A percentile compares a stretch with the other conserved stretches of the same genome.
Evolutionary conservation across 2,329 filamentous ascomycete genomes (phyloP).

Genomic region (Ophiocordyceps camponoti-rufipedis): DNA sequence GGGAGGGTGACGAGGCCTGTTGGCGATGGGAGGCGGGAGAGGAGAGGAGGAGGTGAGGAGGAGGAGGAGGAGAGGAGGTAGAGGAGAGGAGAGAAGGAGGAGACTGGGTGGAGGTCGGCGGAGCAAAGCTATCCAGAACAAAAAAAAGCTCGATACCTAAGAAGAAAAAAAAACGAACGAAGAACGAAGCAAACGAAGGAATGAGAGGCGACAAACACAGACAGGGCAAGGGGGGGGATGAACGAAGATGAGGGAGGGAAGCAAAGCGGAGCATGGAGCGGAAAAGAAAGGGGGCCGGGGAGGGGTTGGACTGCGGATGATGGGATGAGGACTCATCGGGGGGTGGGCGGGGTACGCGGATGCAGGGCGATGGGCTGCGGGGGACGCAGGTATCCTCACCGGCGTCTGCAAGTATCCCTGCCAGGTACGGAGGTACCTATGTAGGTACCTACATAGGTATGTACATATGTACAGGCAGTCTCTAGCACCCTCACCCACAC

Average conservation of each 20-base stretch:
- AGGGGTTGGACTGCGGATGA: not conserved
- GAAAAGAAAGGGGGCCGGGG: constrained; percentile 3
- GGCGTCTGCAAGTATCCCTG: not conserved
- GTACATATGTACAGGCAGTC: not conserved
- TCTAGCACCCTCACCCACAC: not conserved
- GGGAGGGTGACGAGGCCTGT: not conserved
- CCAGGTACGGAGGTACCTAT: no score
- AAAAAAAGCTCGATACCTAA: constrained; percentile 6
- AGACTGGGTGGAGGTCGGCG: constrained; percentile 2
- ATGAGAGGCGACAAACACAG: constrained; percentile 11
- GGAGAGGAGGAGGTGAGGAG: constrained; percentile 8
- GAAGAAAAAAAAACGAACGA: constrained; percentile 6
- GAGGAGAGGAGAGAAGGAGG: constrained; percentile 3
- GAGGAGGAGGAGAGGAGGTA: constrained; percentile 2
- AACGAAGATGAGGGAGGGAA: constrained; percentile 4
- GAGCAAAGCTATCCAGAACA: constrained; percentile 2
- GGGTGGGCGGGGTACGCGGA: no score
- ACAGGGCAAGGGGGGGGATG: constrained; percentile 10
- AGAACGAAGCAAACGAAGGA: constrained; percentile 10
- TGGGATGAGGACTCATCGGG: no score
- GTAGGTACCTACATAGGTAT: not conserved
- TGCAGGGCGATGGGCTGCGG: no score
- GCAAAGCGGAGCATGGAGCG: constrained; percentile 1
- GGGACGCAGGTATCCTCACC: no score
- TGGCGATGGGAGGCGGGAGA: not conserved